phyloP scores from a whole-genome alignment of 2,329 filamentous ascomycete species.

The Neofusicoccum umdonicola region DNA sequence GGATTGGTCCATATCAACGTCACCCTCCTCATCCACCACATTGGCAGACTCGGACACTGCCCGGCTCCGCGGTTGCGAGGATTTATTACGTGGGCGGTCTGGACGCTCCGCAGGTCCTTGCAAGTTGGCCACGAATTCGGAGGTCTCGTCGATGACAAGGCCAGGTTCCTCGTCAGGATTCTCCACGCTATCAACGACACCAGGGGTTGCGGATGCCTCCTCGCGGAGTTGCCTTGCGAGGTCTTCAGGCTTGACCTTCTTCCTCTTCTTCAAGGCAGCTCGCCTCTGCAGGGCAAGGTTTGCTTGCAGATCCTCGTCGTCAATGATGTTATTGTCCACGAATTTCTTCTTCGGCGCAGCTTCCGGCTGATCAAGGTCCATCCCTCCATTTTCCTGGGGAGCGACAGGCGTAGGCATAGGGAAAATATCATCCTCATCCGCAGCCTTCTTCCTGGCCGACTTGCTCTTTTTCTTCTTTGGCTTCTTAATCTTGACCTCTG shows the following conservation, averaged over 20 bases:
- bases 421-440: constrained; percentile 58
- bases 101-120: constrained; percentile 58
- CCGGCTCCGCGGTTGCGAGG: constrained; percentile 28
- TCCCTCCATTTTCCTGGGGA: constrained; percentile 48
- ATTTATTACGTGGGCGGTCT: constrained; percentile 46
- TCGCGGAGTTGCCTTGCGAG: constrained; percentile 75
- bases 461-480: constrained; percentile 81
- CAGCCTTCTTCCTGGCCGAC: constrained; percentile 67
- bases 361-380: constrained; percentile 68
- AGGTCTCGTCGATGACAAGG: constrained; percentile 91
- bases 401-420: constrained; percentile 28
- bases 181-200: constrained; percentile 59
- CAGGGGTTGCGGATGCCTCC: constrained; percentile 52
- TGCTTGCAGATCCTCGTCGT: constrained; percentile 90
- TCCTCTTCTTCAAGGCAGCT: constrained; percentile 85
- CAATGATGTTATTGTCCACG: constrained; percentile 69
- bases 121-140: constrained; percentile 87
- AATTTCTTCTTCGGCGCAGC: constrained; percentile 51
- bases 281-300: constrained; percentile 79
- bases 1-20: constrained; percentile 54
- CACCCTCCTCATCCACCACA: constrained; percentile 48
- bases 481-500: constrained; percentile 90
- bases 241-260: constrained; percentile 82
- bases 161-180: constrained; percentile 59
- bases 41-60: constrained; percentile 8